phyloP scores from a whole-genome alignment of 169 alveolate genomes.

The Eimeria maxima region DNA sequence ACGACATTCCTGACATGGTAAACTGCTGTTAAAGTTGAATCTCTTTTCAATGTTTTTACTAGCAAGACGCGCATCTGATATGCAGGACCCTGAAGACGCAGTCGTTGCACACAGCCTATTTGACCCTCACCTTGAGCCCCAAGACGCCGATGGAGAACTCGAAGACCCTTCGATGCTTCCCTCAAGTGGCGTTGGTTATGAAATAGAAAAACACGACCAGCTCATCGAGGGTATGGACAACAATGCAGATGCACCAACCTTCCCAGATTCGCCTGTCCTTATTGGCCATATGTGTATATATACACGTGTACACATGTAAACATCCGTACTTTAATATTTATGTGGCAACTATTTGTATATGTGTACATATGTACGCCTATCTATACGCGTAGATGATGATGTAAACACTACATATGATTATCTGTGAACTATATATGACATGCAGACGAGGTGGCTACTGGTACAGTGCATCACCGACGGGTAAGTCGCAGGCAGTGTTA shows the following conservation, averaged over 20 bases:
- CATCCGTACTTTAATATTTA: not conserved
- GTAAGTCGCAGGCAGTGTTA: not conserved
- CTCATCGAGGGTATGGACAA: not conserved
- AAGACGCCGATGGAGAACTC: constrained; percentile 29
- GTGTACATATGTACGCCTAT: not conserved
- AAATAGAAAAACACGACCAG: constrained; percentile 44
- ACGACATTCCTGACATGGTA: constrained; percentile 27
- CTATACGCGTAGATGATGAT: not conserved
- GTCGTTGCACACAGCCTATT: constrained; percentile 21
- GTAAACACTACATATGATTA: not conserved
- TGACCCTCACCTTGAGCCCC: constrained; percentile 62
- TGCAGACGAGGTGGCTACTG: constrained; percentile 43
- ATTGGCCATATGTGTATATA: not conserved
- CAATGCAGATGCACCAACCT: not conserved
- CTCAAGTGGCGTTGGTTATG: constrained; percentile 29
- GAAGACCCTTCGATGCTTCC: constrained; percentile 71
- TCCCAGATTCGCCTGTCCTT: not conserved
- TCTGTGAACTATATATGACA: not conserved
- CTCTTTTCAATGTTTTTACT: not conserved
- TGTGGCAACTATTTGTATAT: not conserved
- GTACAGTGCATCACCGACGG: not conserved
- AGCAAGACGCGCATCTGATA: not conserved
- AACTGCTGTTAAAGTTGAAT: not conserved
- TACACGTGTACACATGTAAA: not conserved
- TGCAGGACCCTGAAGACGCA: constrained; percentile 50